Evolutionary conservation across 2,329 filamentous ascomycete species (phyloP).

Genomic region (Geosmithia flava): DNA sequence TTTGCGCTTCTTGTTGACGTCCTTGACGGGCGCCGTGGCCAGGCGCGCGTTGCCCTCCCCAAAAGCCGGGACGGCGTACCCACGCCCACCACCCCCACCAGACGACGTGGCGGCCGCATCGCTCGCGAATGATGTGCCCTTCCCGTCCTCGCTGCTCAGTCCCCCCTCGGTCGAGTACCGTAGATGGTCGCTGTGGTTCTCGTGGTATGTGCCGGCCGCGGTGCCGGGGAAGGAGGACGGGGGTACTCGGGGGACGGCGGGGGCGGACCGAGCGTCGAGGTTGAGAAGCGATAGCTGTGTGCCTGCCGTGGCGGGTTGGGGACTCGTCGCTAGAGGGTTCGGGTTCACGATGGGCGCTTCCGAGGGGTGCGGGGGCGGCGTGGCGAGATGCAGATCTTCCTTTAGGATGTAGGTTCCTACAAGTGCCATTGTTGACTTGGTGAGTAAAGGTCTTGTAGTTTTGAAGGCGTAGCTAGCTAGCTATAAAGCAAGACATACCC

Average conservation of each 20-base stretch:
- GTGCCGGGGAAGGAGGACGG: neutral
- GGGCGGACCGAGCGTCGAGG: slow-evolving; percentile 47
- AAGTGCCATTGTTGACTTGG: too few species aligned
- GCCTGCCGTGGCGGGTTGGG: slow-evolving; percentile 72
- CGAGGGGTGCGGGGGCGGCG: slow-evolving; percentile 88
- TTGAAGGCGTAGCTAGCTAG: too few species aligned
- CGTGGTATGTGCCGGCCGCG: slow-evolving; percentile 31
- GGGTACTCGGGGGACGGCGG: slow-evolving; percentile 17
- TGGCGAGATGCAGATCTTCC: slow-evolving; percentile 85
- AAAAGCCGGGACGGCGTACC: slow-evolving; percentile 52
- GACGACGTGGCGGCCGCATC: slow-evolving; percentile 27
- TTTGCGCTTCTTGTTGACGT: slow-evolving; percentile 72
- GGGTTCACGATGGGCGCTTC: slow-evolving; percentile 79
- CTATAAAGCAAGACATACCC: too few species aligned
- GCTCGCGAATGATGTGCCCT: slow-evolving; percentile 35
- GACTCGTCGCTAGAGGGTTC: slow-evolving; percentile 79
- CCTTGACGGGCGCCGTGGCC: slow-evolving; percentile 48
- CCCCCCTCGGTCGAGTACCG: slow-evolving; percentile 48
- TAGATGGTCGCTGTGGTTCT: slow-evolving; percentile 44
- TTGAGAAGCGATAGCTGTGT: slow-evolving; percentile 72
- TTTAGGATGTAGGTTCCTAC: slow-evolving; percentile 79
- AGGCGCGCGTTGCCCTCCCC: slow-evolving; percentile 77
- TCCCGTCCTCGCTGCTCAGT: slow-evolving; percentile 43
- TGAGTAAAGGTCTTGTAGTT: neutral
- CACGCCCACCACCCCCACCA: slow-evolving; percentile 13